Conservation (phyloP, 2,329 filamentous ascomycete genomes). For the Berkeleyomyces rouxiae region DNA sequence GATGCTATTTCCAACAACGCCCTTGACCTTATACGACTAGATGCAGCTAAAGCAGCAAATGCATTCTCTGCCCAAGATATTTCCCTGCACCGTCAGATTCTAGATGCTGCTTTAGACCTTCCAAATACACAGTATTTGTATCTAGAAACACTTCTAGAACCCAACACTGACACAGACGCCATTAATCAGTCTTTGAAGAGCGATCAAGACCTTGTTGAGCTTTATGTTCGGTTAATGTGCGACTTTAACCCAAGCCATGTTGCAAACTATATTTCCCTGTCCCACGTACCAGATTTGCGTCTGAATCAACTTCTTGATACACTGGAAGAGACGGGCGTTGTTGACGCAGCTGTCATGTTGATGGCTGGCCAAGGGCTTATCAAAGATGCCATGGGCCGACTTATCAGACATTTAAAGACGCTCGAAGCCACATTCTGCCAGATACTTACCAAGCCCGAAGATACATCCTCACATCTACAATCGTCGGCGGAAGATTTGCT, state of each 20-base stretch:
- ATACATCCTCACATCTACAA: conserved; percentile 36
- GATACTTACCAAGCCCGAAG: conserved; percentile 44
- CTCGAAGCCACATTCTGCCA: conserved; percentile 65
- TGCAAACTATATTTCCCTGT: conserved; percentile 61
- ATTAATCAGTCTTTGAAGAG: conserved; percentile 17
- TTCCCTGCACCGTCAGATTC: conserved; percentile 48
- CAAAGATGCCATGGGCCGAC: conserved; percentile 64
- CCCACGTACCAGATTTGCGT: conserved; percentile 62
- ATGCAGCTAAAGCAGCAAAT: conserved; percentile 47
- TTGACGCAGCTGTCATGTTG: conserved; percentile 83
- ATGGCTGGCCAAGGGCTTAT: conserved; percentile 80
- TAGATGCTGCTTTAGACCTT: conserved; percentile 38
- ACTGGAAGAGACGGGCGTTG: conserved; percentile 75
- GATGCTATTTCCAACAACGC: conserved; percentile 49
- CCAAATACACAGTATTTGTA: conserved; percentile 58
- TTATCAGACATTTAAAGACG: conserved; percentile 65
- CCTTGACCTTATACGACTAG: conserved; percentile 46
- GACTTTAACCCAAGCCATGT: conserved; percentile 67
- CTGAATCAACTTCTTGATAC: conserved; percentile 68
- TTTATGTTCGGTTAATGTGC: conserved; percentile 85
- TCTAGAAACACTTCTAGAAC: conserved; percentile 59
- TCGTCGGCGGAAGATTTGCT: conserved; percentile 59
- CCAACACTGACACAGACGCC: conserved; percentile 13
- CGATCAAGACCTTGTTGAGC: conserved; percentile 53
- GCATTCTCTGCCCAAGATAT: conserved; percentile 46